phyloP scores from a whole-genome alignment of 1,284 basidiomycete genomes.

The Irpex rosettiformis region DNA sequence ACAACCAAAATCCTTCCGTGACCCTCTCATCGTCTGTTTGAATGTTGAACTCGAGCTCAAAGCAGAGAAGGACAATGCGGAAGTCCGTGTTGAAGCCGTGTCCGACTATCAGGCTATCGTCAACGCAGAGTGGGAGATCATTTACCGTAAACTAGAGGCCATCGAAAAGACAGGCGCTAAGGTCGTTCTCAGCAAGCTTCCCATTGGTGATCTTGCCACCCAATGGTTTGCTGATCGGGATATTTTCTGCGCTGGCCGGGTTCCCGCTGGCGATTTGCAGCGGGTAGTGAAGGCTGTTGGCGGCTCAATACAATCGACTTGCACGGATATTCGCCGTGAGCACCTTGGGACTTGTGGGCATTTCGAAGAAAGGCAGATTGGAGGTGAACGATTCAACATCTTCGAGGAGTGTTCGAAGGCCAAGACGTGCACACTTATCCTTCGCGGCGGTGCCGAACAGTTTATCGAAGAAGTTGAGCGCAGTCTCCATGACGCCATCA shows the following conservation, averaged over 20 bases:
- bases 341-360: conserved; percentile 90
- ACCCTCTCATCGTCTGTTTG: conserved; percentile 90
- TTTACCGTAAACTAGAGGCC: conserved; percentile 95
- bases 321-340: conserved; percentile 86
- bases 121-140: conserved; percentile 99
- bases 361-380: conserved; percentile 96
- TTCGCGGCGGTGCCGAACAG: conserved; percentile 97
- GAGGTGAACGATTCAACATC: conserved; percentile 96
- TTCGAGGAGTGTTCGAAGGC: conserved; percentile 93
- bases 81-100: conserved; percentile 95
- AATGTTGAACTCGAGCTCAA: conserved; percentile 99
- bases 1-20: conserved; percentile 81
- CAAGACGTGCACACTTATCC: conserved; percentile 96
- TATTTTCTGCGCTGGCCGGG: conserved; percentile 98
- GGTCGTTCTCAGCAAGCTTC: conserved; percentile 96
- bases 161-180: conserved; percentile 97
- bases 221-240: conserved; percentile 99
- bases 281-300: conserved; percentile 96
- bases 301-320: conserved; percentile 93
- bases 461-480: conserved; percentile 99
- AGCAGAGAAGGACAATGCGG: conserved; percentile 99
- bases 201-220: conserved; percentile 97
- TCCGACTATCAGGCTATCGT: conserved; percentile 99
- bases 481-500: conserved; percentile 97
- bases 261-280: conserved; percentile 87